Conservation (phyloP, 2,329 filamentous ascomycete species). For the Xylariales sp. region DNA sequence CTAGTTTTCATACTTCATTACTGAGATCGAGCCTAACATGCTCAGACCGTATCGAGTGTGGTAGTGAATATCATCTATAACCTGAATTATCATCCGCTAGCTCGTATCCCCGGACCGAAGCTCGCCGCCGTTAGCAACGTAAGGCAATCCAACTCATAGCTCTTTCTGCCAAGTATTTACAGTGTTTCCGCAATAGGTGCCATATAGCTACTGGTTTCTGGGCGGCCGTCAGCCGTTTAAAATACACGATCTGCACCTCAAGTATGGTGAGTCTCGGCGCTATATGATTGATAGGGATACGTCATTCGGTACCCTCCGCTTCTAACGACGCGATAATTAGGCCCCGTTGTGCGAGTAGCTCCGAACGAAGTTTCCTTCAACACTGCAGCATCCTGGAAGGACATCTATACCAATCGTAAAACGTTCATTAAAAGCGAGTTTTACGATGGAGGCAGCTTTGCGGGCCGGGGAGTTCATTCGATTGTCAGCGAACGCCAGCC, state of each 20-base stretch:
- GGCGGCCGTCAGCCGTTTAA: constrained; percentile 34
- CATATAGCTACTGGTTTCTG: constrained; percentile 26
- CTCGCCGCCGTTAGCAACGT: constrained; percentile 39
- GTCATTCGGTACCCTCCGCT: not conserved
- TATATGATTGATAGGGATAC: not conserved
- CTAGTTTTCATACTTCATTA: not conserved
- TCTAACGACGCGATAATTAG: not conserved
- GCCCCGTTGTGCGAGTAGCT: constrained; percentile 50
- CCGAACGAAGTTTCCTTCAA: constrained; percentile 54
- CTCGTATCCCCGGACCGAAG: constrained; percentile 37
- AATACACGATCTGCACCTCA: constrained; percentile 18
- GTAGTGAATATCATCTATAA: constrained; percentile 31
- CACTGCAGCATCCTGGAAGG: constrained; percentile 50
- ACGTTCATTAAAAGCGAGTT: constrained; percentile 48
- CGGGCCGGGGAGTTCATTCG: constrained; percentile 36
- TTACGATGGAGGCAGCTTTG: constrained; percentile 45
- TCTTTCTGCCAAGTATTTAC: not conserved
- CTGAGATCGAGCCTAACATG: not conserved
- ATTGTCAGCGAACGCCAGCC: constrained; percentile 35
- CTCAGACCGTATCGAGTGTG: not conserved
- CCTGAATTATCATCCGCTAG: constrained; percentile 38
- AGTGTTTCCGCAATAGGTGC: constrained; percentile 13
- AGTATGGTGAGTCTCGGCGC: constrained; percentile 19
- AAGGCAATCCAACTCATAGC: not conserved
- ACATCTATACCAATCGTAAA: constrained; percentile 52